These are phyloP conservation scores for Cercospora sesami DNA, from an alignment of 2,329 filamentous ascomycete genomes.

Conservation along the genomic window DNA sequence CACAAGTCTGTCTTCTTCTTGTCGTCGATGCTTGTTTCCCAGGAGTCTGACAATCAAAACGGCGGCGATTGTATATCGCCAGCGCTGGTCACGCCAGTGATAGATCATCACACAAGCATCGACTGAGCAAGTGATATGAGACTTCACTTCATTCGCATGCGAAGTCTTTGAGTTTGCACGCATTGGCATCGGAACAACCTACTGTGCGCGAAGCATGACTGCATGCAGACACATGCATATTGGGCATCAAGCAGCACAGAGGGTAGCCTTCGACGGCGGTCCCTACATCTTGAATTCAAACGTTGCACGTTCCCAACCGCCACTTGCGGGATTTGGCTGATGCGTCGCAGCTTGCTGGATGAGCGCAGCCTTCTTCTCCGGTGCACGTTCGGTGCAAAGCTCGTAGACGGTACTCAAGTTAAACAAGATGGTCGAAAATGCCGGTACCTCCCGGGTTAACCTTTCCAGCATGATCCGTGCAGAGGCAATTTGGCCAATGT, in stretches of 20 bases:
- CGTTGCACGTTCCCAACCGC: conserved; percentile 36
- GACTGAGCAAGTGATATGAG: not conserved
- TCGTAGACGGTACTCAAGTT: conserved; percentile 92
- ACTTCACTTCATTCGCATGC: not conserved
- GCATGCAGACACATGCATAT: not conserved
- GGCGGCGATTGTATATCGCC: not conserved
- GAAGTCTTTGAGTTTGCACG: not conserved
- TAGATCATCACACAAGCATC: not conserved
- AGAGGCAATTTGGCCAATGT: conserved; percentile 73
- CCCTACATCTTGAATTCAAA: conserved; percentile 38
- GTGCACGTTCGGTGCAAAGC: conserved; percentile 76
- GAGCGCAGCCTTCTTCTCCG: conserved; percentile 67
- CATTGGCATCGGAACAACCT: not conserved
- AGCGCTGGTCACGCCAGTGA: not conserved
- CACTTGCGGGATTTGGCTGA: conserved; percentile 25
- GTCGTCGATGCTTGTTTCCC: not conserved
- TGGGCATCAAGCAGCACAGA: not conserved
- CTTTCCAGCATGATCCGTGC: conserved; percentile 67
- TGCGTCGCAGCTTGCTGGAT: conserved; percentile 44
- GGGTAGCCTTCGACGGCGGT: not conserved
- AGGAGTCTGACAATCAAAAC: not conserved
- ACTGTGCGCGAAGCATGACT: not conserved
- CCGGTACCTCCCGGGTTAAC: conserved; percentile 61
- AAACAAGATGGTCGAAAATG: conserved; percentile 80
- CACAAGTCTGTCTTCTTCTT: not conserved